Evolutionary conservation across 1,284 basidiomycete species (phyloP).

Genomic region (Hymenochaete sp.): DNA sequence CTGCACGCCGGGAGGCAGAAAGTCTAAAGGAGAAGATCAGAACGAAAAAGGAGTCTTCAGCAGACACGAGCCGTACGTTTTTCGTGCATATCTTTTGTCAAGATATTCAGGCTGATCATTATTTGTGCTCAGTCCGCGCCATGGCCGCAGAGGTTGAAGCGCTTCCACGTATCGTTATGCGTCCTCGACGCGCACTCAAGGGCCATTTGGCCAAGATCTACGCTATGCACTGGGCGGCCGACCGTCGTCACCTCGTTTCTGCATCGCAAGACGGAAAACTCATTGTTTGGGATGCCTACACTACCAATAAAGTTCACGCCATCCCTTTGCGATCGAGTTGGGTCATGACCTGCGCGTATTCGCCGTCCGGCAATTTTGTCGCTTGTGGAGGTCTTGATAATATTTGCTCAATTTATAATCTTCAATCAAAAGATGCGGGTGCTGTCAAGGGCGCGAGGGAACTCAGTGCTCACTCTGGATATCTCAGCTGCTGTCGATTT

Average conservation of each 20-base stretch:
- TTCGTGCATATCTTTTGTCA: constrained; percentile 5
- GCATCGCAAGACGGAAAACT: constrained; percentile 99
- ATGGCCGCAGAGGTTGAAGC: constrained; percentile 96
- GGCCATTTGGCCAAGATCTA: constrained; percentile 99
- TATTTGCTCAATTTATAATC: constrained; percentile 96
- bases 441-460: constrained; percentile 79
- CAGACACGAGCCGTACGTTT: constrained; percentile 87
- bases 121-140: constrained; percentile 60
- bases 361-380: constrained; percentile 93
- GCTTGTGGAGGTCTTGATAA: constrained; percentile 99
- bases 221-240: constrained; percentile 98
- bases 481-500: constrained; percentile 96
- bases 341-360: constrained; percentile 99
- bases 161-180: constrained; percentile 92
- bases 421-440: constrained; percentile 67
- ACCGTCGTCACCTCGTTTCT: constrained; percentile 94
- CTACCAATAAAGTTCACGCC: constrained; percentile 98
- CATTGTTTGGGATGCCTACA: constrained; percentile 99
- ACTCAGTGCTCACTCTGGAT: constrained; percentile 93
- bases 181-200: constrained; percentile 87
- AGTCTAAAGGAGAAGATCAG: constrained; percentile 96
- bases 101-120: constrained; percentile 21
- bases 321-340: constrained; percentile 95
- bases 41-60: constrained; percentile 88
- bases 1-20: constrained; percentile 93